Conservation (phyloP, 106 monocot genomes). For the Narthecium ossifragum region DNA sequence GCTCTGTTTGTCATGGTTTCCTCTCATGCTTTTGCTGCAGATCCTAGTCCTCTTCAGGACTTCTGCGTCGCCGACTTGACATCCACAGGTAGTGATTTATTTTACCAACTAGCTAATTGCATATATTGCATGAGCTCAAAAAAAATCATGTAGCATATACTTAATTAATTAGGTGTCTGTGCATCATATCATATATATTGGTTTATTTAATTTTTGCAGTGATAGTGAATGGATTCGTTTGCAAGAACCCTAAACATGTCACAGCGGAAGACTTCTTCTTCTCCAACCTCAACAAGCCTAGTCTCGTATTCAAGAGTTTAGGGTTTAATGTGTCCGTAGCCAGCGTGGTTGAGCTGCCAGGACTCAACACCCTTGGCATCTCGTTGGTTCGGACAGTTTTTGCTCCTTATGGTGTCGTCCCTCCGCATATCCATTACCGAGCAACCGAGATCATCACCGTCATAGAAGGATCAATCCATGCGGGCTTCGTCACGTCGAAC, state of each 20-base stretch:
- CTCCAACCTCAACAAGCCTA: not conserved
- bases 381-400: not conserved
- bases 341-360: not conserved
- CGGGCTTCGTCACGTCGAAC: not conserved
- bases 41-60: no score
- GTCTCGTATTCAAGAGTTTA: not conserved
- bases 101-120: no score
- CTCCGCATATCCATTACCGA: not conserved
- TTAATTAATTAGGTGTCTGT: no score
- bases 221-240: not conserved
- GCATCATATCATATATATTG: no score
- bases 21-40: no score
- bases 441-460: not conserved
- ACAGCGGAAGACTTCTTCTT: not conserved
- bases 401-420: not conserved
- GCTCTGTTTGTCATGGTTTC: no score
- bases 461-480: not conserved
- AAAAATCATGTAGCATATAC: no score
- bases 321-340: not conserved
- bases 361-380: not conserved
- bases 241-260: not conserved
- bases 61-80: no score
- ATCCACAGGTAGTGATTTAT: no score
- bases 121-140: no score
- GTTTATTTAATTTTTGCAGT: no score